Conservation (phyloP, 2,329 filamentous ascomycete species). For the Apiospora pterosperma region DNA sequence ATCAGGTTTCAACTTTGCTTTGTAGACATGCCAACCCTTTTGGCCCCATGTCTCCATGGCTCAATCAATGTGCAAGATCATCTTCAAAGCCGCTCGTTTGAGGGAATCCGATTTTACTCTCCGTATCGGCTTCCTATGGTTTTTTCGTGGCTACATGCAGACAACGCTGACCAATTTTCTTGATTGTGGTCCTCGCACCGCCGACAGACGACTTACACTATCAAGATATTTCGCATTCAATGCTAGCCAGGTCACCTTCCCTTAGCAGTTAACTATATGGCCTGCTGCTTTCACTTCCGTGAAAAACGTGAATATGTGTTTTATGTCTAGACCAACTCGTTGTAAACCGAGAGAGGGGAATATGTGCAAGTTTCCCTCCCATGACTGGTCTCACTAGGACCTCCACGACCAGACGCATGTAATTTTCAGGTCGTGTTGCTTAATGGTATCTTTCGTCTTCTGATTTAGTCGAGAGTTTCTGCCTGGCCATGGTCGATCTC, state of each 20-base stretch:
- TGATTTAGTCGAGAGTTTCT: not conserved
- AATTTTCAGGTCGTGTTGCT: not conserved
- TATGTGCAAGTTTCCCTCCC: not conserved
- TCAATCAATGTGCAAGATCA: slow-evolving; percentile 30
- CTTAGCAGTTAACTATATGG: not conserved
- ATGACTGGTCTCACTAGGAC: not conserved
- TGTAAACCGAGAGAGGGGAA: not conserved
- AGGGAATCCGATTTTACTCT: slow-evolving; percentile 24
- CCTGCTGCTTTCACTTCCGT: not conserved
- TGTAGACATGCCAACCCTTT: slow-evolving; percentile 18
- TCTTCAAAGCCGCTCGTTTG: slow-evolving; percentile 30
- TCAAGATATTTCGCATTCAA: too few relatives aligned
- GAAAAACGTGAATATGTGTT: not conserved
- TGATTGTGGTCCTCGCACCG: not conserved
- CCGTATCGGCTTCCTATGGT: slow-evolving; percentile 32
- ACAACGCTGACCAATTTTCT: not conserved
- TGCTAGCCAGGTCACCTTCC: not conserved
- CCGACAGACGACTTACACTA: not conserved
- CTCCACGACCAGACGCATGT: not conserved
- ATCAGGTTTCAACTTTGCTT: slow-evolving; percentile 22
- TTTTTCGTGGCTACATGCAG: slow-evolving; percentile 28
- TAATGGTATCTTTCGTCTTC: not conserved
- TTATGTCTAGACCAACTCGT: not conserved
- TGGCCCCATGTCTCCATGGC: slow-evolving; percentile 21
- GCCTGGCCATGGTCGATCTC: slow-evolving; percentile 4